Base-by-base conservation (phyloP, 2,329 filamentous ascomycete genomes). In the Macroventuria anomochaeta region DNA sequence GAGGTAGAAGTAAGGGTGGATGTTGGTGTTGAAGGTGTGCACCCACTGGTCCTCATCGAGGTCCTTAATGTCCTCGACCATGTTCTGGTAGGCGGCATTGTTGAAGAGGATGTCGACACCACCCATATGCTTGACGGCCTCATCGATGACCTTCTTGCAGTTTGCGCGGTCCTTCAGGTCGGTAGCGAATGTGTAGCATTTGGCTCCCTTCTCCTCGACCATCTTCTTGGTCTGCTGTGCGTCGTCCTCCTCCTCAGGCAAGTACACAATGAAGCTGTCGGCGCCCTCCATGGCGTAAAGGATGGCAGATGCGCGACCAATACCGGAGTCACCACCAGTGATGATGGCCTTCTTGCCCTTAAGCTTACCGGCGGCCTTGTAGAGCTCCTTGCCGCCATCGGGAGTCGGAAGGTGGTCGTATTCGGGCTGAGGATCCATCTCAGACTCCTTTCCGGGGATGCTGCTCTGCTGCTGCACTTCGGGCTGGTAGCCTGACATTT, bases 281-380 rank as follows among this genome's bases (percentile, higher is more conserved):
- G 89, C 89, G 5, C 90, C 91, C 74, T 95, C 91, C 81, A 91
- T 88, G 32, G 90, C 90, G 64, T 88, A 95, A 0, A 95, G 80
- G 13, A 93, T 81, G 1, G 90, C 89, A 1, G 87, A 84, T 1
- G 90, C 86, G 31, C 89, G 85, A 6, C 90, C 89, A 59, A 95
- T 93, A 1, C 90, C 90, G 6, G 84, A 88, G 73, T 93, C 90
- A 3, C 90, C 90, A 13, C 90, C 90, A 0, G 90, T 93, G 65
- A 95, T 93, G 53, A 95, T 75, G 7, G 90, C 89, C 54, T 85
- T 89, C 75, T 88, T 90, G 57, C 86, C 89, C 65, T 84, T 75
- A 6, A 95, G 83, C 76, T 95, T 96, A 41, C 85, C 86, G 1
- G 90, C 88, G 3, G 88, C 84, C 69, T 87, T 86, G 77, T 95